phyloP scores from a whole-genome alignment of 2,329 filamentous ascomycete species.

The Fusarium austroafricanum region DNA sequence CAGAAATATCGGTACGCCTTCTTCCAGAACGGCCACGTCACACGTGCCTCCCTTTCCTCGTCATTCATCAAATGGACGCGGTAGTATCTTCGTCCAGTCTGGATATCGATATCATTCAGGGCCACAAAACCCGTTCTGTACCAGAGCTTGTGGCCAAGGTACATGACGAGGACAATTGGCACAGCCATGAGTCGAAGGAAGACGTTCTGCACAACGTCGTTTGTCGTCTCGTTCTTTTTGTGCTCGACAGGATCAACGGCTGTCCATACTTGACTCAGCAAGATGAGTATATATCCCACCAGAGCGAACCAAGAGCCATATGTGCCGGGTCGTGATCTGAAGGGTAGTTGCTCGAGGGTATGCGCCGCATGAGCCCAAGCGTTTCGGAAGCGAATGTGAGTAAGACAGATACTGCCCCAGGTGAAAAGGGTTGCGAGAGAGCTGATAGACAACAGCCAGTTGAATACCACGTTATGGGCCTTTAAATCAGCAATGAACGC shows the following conservation, averaged over 20 bases:
- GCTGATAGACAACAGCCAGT: conserved; percentile 81
- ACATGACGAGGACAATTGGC: conserved; percentile 76
- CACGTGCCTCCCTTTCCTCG: conserved; percentile 80
- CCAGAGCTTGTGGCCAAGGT: conserved; percentile 80
- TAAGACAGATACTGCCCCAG: conserved; percentile 84
- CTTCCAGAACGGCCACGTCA: conserved; percentile 80
- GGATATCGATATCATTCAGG: conserved; percentile 82
- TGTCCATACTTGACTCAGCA: conserved; percentile 88
- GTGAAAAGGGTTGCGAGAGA: conserved; percentile 80
- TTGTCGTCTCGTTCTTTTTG: conserved; percentile 48
- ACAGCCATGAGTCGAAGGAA: conserved; percentile 78
- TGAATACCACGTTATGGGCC: conserved; percentile 72
- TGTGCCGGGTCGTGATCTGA: conserved; percentile 80
- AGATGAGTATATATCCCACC: conserved; percentile 76
- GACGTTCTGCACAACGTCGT: conserved; percentile 69
- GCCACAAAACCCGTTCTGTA: conserved; percentile 63
- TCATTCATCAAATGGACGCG: conserved; percentile 81
- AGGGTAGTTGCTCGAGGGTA: conserved; percentile 79
- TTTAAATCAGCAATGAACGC: conserved; percentile 77
- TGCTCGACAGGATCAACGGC: conserved; percentile 79
- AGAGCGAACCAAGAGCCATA: conserved; percentile 84
- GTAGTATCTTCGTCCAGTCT: conserved; percentile 85
- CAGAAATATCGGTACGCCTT: conserved; percentile 78
- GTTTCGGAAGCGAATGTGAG: conserved; percentile 90
- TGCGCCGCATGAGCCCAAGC: conserved; percentile 78